Base-by-base conservation (phyloP, 257 asterid species). In the Capsicum pubescens region DNA sequence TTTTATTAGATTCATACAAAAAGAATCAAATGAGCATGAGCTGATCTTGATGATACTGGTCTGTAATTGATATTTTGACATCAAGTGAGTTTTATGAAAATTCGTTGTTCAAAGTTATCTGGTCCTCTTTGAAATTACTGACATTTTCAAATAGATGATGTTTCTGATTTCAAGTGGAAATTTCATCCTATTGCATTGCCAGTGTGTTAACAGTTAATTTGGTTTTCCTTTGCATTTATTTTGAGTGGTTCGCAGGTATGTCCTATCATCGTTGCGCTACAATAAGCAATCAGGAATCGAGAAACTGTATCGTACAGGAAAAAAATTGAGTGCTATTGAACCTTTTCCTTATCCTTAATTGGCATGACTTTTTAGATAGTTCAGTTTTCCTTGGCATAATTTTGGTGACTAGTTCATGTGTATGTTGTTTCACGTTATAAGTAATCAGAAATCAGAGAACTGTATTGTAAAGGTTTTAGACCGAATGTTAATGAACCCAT, bases 381-480 rank as follows among this genome's bases (percentile, higher is more conserved):
- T 67, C 21, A 36, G 52, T 67, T 67, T 67, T 67, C 76, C n/a
- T 35, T 35, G 6, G 48, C 50, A 1, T 67, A 14, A 1, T 35
- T 35, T 35, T 13, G 50, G 50, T 7, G 21, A 67, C 50, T 67
- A 67, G 74, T 67, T 67, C 50, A 67, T 67, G 2, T 60, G 36
- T 39, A 14, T 36, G 76, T 67, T 7, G 21, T 8, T 67, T 17
- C 74, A 67, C 50, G 8, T 14, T 3, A 36, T 67, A 36, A 67
- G 76, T 67, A 67, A 67, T 67, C 76, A 14, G 76, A 50, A 36
- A 67, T 67, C 76, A 67, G 50, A 35, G 48, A 67, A 67, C 21
- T 67, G 12, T 67, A 14, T 67, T 67, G 74, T 14, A 67, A 67
- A 35, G 74, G 50, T 35, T 44, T 66, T 67, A 14, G 74, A 67